Evolutionary conservation across 352 stramenopile genomes (phyloP).

Genomic region (Pythium apleroticum): DNA sequence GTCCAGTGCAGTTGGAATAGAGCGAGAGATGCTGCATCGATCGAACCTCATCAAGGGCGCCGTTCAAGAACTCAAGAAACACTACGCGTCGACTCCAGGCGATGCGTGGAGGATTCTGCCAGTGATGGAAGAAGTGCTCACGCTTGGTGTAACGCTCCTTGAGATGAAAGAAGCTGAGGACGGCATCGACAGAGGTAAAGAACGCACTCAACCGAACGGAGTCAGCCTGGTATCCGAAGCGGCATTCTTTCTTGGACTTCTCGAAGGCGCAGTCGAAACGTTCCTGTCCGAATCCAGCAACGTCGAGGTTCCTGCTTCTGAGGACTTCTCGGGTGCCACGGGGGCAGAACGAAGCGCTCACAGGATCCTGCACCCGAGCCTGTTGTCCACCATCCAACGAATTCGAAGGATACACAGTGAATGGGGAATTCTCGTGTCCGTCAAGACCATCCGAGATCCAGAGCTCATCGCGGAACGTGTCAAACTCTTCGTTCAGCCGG

Average conservation of each 20-base stretch:
- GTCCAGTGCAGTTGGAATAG: slow-evolving; percentile 5
- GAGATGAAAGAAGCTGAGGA: slow-evolving; percentile 38
- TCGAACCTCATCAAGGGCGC: slow-evolving; percentile 41
- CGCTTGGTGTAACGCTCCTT: slow-evolving; percentile 47
- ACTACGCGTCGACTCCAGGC: slow-evolving; percentile 20
- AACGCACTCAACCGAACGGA: neutral
- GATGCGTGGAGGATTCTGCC: slow-evolving; percentile 29
- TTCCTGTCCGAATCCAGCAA: slow-evolving; percentile 22
- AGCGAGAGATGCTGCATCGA: slow-evolving; percentile 17
- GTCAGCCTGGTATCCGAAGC: neutral
- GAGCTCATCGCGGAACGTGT: slow-evolving; percentile 43
- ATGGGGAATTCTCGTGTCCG: slow-evolving; percentile 56
- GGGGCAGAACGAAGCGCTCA: slow-evolving; percentile 23
- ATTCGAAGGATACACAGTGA: slow-evolving; percentile 34
- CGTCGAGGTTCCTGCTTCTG: slow-evolving; percentile 1
- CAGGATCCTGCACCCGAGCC: slow-evolving; percentile 27
- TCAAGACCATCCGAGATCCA: slow-evolving; percentile 47
- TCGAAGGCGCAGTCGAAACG: slow-evolving; percentile 35
- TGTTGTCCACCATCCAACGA: slow-evolving; percentile 41
- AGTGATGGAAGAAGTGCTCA: slow-evolving; percentile 55
- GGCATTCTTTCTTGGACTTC: slow-evolving; percentile 42
- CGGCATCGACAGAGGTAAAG: slow-evolving; percentile 7
- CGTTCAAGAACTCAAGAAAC: slow-evolving; percentile 24
- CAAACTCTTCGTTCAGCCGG: slow-evolving; percentile 42
- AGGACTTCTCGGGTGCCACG: slow-evolving; percentile 3